Base-by-base conservation (phyloP, 495 filamentous ascomycete species). In the Xylaria telfairii region DNA sequence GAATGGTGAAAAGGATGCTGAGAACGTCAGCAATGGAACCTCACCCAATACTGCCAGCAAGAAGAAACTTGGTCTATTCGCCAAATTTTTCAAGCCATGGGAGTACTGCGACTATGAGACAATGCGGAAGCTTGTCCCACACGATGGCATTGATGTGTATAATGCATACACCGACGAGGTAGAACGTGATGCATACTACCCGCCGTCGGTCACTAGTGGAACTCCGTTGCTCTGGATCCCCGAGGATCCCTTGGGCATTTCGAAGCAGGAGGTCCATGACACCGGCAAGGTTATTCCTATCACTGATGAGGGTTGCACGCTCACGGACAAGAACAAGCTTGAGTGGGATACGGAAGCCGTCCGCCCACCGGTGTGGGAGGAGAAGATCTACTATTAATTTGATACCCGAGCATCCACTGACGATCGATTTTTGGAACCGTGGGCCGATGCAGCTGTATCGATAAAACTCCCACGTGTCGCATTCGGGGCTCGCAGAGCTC, bases 211-310 rank as follows among this genome's bases (percentile, higher is more conserved):
- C 68, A 88, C 74, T 12, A 84, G 89, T 12, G 77, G 82, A 67
- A 84, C 90, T 1, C 92, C 93, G 28, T 80, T 95, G 47, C 84
- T 98, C 34, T 97, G 95, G 95, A 90, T 98, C 68, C 92, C 94
- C 7, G 84, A 86, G 60, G 95, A 98, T 75, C 80, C 85, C 1
- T 83, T 90, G 68, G 95, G 95, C 60, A 85, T 97, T 49, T 92
- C 89, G 51, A 85, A 84, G 78, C 90, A 95, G 81, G 95, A 97
- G 83, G 83, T 94, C 57, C 82, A 82, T 21, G 91, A 94, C 75
- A 92, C 90, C 19, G 82, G 83, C 72, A 87, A 86, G 70, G 90
- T 92, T 49, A 91, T 97, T 59, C 86, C 88, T 4, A 94, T 93
- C 72, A 94, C 92, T 0, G 93, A 98, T 79, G 91, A 96, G 76